Evolutionary conservation across 129 eudicot species (phyloP), one percentile per base, ranked within the genome.

Genomic region (Flaveria sonorensis): DNA sequence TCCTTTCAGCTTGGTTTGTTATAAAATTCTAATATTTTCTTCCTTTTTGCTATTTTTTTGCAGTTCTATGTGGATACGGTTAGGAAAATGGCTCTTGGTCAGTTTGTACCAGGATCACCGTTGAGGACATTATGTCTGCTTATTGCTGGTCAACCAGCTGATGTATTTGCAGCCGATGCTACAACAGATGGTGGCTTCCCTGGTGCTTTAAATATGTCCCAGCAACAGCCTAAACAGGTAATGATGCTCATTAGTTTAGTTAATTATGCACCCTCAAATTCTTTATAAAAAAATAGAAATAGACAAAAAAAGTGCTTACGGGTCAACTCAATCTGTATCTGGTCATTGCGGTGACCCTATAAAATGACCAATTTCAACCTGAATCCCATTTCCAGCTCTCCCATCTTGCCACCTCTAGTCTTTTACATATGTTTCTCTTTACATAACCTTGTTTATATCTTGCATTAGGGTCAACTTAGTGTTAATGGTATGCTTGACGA

Each of bases 71-170:
- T 85, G 69, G 94, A 91, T 4, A 94, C 99, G 13, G 86, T 94
- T 53, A 94, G 88, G 85, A 90, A 87, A 82, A 89, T 94, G 97
- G 97, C 99, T 69, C 83, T 88, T 77, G 70, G 75, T 66, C 99
- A 91, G 81, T 86, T 94, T 60, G 92, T 83, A 77, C 86, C 96
- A 3, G 99, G 97, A 21, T 86, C 99, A 24, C 97, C 97, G 50
- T 85, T 94, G 89, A 87, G 99, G 78, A 94, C 99, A 20, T 82
- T 94, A 83, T 94, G 97, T 84, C 92, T 94, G 42, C 83, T 94
- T 60, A 91, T 94, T 73, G 99, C 99, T 60, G 96, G 96, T 64
- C 96, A 91, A 77, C 99, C 96, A 47, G 89, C 86, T 23, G 99
- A 89, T 71, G 99, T 92, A 24, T 94, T 94, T 79, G 78, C 93